Base-by-base conservation (phyloP, 2,329 filamentous ascomycete species). In the Didymella arachidicola region DNA sequence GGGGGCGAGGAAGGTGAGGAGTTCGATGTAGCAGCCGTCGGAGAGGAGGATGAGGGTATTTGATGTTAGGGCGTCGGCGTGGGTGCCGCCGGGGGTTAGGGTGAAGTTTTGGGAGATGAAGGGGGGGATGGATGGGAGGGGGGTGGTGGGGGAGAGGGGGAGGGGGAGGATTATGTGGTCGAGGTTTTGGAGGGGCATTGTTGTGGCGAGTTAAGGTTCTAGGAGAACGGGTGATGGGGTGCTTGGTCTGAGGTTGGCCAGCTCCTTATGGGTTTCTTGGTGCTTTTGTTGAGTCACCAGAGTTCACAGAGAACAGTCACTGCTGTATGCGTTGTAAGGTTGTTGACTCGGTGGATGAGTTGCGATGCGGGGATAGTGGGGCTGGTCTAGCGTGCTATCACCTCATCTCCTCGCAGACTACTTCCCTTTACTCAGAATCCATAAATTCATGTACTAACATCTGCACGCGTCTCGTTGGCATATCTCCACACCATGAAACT, bases 111-210 rank as follows among this genome's bases (percentile, higher is more conserved):
- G 70, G 2, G 79, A 79, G 34, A 90, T 74, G 5, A 86, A 86
- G 2, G 84, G 14, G 16, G 72, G 71, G 16, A 74, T 51, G 10
- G 60, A 42, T 8, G 73, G 73, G 14, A 67, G 57, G 78, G 77
- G 66, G 2, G 72, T 63, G 4, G 87, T 76, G 22, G 81, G 79
- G 83, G 80, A 0, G 83, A 84, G 79, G 0, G 87, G 84, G 3
- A 90, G 76, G 2, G 90, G 81, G 53, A 90, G 79, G 61, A 90
- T 84, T 54, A 90, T 81, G 69, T 90, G 88, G 73, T 90, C 88
- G 14, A 90, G 75, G 38, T 75, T 30, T n/a, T 59, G 56, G 4
- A 46, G 26, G 12, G 46, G n/a, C 50, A 53, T 53, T 18, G 30
- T 19, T 4, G 29, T 4, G 32, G 32, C 14, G 30, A 14, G 22